Percentiles rank a stretch among this genome's conserved stretches.
These are phyloP conservation scores for Chaetomiaceae sp. DNA, from an alignment of 2,329 filamentous ascomycete genomes.

Conservation along the genomic window DNA sequence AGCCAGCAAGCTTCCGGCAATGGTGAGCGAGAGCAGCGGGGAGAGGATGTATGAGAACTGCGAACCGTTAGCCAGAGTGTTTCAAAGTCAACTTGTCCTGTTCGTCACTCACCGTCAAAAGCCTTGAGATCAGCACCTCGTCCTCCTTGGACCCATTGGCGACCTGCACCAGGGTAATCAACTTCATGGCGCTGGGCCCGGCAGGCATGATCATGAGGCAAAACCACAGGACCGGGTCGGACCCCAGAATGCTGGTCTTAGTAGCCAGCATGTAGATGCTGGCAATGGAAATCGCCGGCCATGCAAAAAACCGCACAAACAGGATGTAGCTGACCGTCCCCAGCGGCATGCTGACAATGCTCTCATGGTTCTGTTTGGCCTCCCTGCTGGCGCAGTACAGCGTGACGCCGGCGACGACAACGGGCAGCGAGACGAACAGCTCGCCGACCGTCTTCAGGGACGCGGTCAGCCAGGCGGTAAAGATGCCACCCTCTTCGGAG, in stretches of 20 bases:
- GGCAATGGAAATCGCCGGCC: slow-evolving; percentile 51
- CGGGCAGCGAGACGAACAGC: slow-evolving; percentile 58
- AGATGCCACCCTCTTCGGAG: slow-evolving; percentile 52
- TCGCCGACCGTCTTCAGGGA: slow-evolving; percentile 56
- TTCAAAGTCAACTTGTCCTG: not conserved
- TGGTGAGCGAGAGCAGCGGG: slow-evolving; percentile 19
- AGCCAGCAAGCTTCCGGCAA: slow-evolving; percentile 20
- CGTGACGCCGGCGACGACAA: slow-evolving; percentile 62
- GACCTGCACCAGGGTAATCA: slow-evolving; percentile 41
- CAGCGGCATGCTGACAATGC: slow-evolving; percentile 39
- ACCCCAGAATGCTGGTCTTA: slow-evolving; percentile 43
- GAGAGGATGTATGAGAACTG: slow-evolving; percentile 24
- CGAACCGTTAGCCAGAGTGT: not conserved
- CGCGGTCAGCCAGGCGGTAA: slow-evolving; percentile 60
- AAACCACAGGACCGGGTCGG: slow-evolving; percentile 62
- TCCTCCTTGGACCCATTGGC: slow-evolving; percentile 34
- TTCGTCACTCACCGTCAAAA: slow-evolving; percentile 26
- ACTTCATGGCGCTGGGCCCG: slow-evolving; percentile 42
- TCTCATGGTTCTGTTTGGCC: slow-evolving; percentile 37
- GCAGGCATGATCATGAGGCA: slow-evolving; percentile 44
- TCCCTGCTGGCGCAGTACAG: slow-evolving; percentile 52
- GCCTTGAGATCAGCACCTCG: slow-evolving; percentile 38
- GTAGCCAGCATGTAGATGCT: slow-evolving; percentile 49
- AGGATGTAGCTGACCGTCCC: slow-evolving; percentile 45
- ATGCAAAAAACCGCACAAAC: slow-evolving; percentile 52